These are phyloP conservation scores for Tilletia indica DNA, from an alignment of 1,284 basidiomycete genomes.

Conservation along the genomic window DNA sequence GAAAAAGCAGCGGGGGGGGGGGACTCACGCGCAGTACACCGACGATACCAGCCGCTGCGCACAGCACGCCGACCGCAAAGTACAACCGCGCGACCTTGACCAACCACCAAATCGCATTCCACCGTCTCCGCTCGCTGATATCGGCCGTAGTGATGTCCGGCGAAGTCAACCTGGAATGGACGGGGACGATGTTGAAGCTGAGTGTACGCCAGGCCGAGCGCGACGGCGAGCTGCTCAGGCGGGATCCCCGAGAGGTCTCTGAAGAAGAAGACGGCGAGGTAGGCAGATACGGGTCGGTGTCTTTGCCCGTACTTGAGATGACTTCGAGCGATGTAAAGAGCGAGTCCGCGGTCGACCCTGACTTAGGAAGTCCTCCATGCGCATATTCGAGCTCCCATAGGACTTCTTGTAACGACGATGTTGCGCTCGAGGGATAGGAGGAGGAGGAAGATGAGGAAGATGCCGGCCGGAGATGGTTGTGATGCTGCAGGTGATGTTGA, in stretches of 20 bases:
- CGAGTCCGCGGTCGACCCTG: constrained; percentile 20
- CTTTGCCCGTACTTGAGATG: background rate
- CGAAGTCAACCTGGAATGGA: background rate
- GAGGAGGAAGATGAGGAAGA: background rate
- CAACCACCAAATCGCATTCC: constrained; percentile 35
- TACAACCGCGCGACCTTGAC: constrained; percentile 32
- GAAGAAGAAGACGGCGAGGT: too few relatives aligned
- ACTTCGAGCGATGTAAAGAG: background rate
- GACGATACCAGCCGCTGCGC: constrained; percentile 33
- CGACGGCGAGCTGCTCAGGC: too few relatives aligned
- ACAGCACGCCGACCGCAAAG: constrained; percentile 29
- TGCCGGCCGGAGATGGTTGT: background rate
- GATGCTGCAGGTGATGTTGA: constrained; percentile 19
- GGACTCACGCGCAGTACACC: constrained; percentile 28
- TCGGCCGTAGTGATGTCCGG: constrained; percentile 18
- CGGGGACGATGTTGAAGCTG: constrained; percentile 25
- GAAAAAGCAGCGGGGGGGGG: background rate
- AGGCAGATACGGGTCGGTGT: background rate
- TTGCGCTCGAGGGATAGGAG: background rate
- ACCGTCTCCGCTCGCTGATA: constrained; percentile 23
- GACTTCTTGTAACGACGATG: background rate
- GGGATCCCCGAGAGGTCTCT: too few relatives aligned
- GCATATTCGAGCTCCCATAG: constrained; percentile 25
- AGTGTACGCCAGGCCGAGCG: constrained; percentile 27
- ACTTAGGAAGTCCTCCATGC: too few relatives aligned